Evolutionary conservation across 2,329 filamentous ascomycete genomes (phyloP), one percentile per base, ranked within the genome.

Genomic region (Aschersonia sp.): DNA sequence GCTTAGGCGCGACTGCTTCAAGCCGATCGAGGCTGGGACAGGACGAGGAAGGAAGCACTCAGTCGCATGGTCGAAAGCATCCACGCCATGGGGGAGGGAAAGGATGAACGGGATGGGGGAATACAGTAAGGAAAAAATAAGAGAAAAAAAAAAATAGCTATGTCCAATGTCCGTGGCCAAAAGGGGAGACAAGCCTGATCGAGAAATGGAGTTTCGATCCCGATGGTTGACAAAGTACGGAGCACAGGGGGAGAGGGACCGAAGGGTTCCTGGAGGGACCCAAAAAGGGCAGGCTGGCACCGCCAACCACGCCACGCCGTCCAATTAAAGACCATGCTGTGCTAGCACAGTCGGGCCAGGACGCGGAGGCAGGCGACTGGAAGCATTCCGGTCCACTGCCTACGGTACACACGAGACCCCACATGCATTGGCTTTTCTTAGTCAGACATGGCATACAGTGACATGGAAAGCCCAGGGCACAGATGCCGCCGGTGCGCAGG

Each of bases 1-100:
- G 40, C 7, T 42, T 44, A n/a, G 49, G 45, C 41, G 45, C 41
- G 47, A 45, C 41, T 44, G 44, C 47, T 53, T 58, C 56, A 58
- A 51, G 57, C 56, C 55, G 58, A 59, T 54, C 49, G 58, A 59
- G 59, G 57, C 61, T 56, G 54, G 54, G 54, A 55, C 49, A 48
- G 48, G 47, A 50, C 47, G 48, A 31, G 45, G 44, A 46, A 50
- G 50, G 52, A 54, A 52, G 55, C 55, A 52, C 48, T 54, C 56
- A 55, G 54, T 57, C 52, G 56, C 61, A 63, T 63, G 54, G 52
- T 61, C 58, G 52, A 55, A 43, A 50, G 43, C 40, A 10, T 49
- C 49, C 37, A n/a, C 11, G 40, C 30, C 37, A 35, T 22, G 42
- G 42, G 29, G n/a, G 43, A 43, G 6, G 43, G 32, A 37, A 5